Evolutionary conservation across 345 rosid species (phyloP), one percentile per base, ranked within the genome.

Genomic region (Citrus australasica): DNA sequence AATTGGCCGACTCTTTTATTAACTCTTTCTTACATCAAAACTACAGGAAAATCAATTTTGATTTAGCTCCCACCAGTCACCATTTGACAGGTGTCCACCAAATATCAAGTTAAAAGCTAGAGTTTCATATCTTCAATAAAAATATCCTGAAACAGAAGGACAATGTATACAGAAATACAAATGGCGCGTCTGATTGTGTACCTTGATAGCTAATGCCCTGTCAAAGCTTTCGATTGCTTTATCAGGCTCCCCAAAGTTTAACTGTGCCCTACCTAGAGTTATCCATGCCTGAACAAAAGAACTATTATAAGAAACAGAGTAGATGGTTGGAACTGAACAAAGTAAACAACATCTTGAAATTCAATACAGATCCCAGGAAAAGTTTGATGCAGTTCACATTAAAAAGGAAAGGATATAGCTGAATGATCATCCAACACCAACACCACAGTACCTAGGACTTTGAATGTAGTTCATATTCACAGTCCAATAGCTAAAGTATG

Each of bases 161-260:
- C 28, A 27, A 65, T 51, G 51, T 7, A 28, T 46, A 65, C 10
- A 51, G 24, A 48, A 35, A 69, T 13, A 28, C 8, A 53, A 22
- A 59, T 19, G 40, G 70, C 32, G 76, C 55, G 58, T 56, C 32
- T 56, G 5, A 61, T 17, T 37, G 37, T 9, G 37, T 80, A 92
- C 99, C 91, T 91, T 89, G 75, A 93, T 75, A 14, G 89, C 89
- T 82, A 93, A 79, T 62, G 97, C 95, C 66, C 70, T 86, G 69
- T 90, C 94, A 58, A 95, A 89, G 83, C 95, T 95, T 74, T 79
- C 88, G 55, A 91, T 87, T 38, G 97, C 95, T 79, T 79, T 85
- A 80, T 93, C 97, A 7, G 95, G 98, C 84, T 95, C 98, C 78
- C 99, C 98, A 55, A 90, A 95, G 86, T 95, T 95, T 27, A 95